Base-by-base conservation (phyloP, 129 eudicot species). In the Lonicera japonica region DNA sequence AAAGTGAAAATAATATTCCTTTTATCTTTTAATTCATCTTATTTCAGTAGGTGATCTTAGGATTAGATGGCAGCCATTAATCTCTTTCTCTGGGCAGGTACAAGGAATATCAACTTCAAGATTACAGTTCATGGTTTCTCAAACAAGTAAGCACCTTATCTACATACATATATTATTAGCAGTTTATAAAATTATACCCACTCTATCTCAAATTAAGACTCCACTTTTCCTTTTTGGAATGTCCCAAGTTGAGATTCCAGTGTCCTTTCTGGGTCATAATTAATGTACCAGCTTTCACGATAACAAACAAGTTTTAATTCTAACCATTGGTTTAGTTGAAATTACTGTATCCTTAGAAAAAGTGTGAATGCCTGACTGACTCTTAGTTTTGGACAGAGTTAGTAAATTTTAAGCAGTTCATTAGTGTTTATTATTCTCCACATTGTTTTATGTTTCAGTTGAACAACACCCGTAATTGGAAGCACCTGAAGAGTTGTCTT, bases 41-140 rank as follows among this genome's bases (percentile, higher is more conserved):
- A 22, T 23, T 15, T 63, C 21, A 15, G 11, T 22, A 19, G 20
- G 55, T 21, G 41, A 46, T 48, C 20, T 23, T n/a, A 6, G 56
- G 65, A 45, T 24, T 29, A 18, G 29, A 53, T 41, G 63, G 43
- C 29, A 23, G 55, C 29, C 40, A 16, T 48, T 18, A 64, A 21
- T 61, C 12, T 72, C 20, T 39, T 64, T 70, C 16, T 60, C n/a
- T 76, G 46, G 43, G 71, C 73, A 90, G 94, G 86, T 87, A 82
- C 78, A 87, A 87, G 67, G 98, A 91, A 77, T 91, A 91, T 84
- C 90, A 91, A 66, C 96, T 91, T 63, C 88, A 80, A 58, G 98
- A 91, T 82, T 87, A 84, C 50, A 84, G 95, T 62, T 79, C 95
- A 57, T 91, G 94, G 97, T 87, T 91, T 73, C 58, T 82, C 47